Base-by-base conservation (phyloP, 2,329 filamentous ascomycete genomes). In the Colletotrichum limetticola region DNA sequence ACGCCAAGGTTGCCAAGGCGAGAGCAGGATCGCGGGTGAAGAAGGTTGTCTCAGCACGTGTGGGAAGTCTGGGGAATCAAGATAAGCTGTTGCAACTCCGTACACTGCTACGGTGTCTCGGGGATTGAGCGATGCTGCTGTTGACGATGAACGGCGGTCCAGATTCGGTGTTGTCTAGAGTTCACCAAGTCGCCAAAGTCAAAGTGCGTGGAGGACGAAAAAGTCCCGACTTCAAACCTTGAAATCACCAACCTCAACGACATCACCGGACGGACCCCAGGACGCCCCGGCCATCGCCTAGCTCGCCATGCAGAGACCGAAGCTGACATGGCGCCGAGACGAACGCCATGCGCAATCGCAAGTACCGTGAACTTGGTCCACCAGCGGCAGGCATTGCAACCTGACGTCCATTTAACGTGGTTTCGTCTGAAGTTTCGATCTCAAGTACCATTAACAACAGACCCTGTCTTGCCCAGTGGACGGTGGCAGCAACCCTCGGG, bases 31-130 rank as follows among this genome's bases (percentile, higher is more conserved):
- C 42, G 68, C 66, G 71, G 71, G 66, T 66, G 66, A 73, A 72
- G 70, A 72, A 73, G 68, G 71, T 72, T 72, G 71, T 74, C 68
- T 68, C 62, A 72, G 71, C 71, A 74, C 71, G 62, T 72, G 62
- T 56, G 28, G 65, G 62, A 68, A 58, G 62, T 68, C 62, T 57
- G 71, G 71, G 67, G 68, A 68, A 74, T 64, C 68, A 62, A 61
- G 68, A 55, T 68, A 63, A 59, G 57, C 30, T 30, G 46, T 22
- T 22, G 71, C 62, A 35, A 35, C 32, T 35, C 32, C 32, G 32
- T 22, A 22, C 14, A 35, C 32, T 35, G 12, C 32, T 19, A 42
- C 14, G 46, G 32, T 73, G 61, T 71, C 71, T 62, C 60, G 67
- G 55, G 60, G 26, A 65, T 53, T 4, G 37, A 53, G 49, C 52